Evolutionary conservation across 352 stramenopile species (phyloP), one percentile per base, ranked within the genome.

Genomic region (Pythium aristosporum): DNA sequence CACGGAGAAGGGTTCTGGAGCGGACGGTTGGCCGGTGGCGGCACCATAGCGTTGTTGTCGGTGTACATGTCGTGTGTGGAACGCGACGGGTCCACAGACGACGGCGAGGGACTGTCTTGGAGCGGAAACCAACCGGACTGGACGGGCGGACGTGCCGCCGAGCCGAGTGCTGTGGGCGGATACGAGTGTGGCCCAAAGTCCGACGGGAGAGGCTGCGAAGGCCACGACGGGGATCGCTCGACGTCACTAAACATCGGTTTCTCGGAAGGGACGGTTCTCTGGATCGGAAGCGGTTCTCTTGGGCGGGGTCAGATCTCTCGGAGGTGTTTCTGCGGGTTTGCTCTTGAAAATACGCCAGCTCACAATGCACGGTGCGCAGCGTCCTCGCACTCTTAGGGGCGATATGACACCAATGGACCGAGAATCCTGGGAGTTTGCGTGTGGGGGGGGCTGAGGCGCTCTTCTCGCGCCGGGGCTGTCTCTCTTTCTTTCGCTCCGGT

Each of bases 91-190:
- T 63, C 55, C 25, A 23, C 2, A 18, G 37, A 10, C 10, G 28
- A 15, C 25, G 41, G 15, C 0, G 55, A 34, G 2, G 44, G 32
- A 6, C 20, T 57, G 32, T 73, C 72, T 41, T 86, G 69, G 16
- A 88, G 65, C 10, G 75, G 75, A 56, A 85, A 88, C 79, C 79
- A 88, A 5, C 75, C 79, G 25, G 79, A 57, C 58, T 88, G 76
- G 10, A 73, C 67, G 13, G 49, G 61, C 13, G 55, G 67, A 12
- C 67, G 67, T 13, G 34, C 25, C 47, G n/a, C 50, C 36, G 54
- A 47, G 37, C 25, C 39, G 1, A 20, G 18, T 46, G 39, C 6
- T 46, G 39, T n/a, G 42, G 41, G 48, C 37, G 47, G 37, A 52
- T 42, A 51, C n/a, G 34, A 42, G 25, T 65, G 57, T 43, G 49